Percentiles rank a stretch among this genome's conserved stretches.
These are phyloP conservation scores for Citrus australasica DNA, from an alignment of 345 rosid species.

Conservation along the genomic window DNA sequence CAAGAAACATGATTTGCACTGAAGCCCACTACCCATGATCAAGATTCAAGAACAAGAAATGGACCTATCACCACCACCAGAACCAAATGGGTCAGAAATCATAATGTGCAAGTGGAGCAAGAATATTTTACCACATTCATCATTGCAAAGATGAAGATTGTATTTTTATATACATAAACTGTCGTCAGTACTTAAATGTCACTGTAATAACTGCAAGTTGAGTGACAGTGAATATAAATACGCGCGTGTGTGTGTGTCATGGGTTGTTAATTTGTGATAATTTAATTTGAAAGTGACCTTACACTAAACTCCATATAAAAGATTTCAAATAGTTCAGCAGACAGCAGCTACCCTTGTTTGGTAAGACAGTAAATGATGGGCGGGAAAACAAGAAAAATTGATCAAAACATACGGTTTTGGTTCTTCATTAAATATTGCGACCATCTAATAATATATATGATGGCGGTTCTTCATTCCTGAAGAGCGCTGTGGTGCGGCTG, in stretches of 20 bases:
- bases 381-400: not conserved
- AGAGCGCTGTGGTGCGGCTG: no score
- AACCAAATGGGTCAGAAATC: not conserved
- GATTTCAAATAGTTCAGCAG: not conserved
- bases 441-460: no score
- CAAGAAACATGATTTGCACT: not conserved
- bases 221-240: not conserved
- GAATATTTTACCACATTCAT: not conserved
- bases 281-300: slow-evolving; percentile 11
- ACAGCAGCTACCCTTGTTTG: not conserved
- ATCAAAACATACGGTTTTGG: not conserved
- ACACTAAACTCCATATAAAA: not conserved
- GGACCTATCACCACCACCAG: not conserved
- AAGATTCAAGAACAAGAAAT: not conserved
- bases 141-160: not conserved
- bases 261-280: not conserved
- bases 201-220: not conserved
- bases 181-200: not conserved
- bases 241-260: no score
- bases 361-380: not conserved
- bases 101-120: slow-evolving; percentile 9
- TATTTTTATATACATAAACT: not conserved
- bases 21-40: not conserved
- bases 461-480: no score
- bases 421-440: not conserved